Evolutionary conservation across 139 green algal genomes (phyloP), one percentile per base, ranked within the genome.

Genomic region (Chlamydomonas sp.): DNA sequence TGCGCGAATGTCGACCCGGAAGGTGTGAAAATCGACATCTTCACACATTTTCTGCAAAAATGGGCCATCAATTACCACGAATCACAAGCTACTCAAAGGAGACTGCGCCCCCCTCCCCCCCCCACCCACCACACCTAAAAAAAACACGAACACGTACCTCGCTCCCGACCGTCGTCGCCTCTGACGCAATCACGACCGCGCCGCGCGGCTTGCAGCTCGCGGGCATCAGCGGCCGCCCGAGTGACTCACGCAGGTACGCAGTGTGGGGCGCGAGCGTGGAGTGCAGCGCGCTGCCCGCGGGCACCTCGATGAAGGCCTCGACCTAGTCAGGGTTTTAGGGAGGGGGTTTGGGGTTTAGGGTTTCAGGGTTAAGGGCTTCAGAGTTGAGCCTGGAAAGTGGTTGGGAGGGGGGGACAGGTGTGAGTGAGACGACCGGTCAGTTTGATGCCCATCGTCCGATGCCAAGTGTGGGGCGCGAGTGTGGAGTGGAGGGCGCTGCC

Each of bases 291-390:
- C 31, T 29, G 48, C 28, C n/a, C 6, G 26, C 35, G 35, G 20
- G 22, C 0, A 50, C 35, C 48, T 58, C 48, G 35, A 88, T 82
- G 67, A 81, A 92, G 1, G 93, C 65, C 34, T 90, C 85, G 48
- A n/a, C n/a, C n/a, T n/a, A n/a, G n/a, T n/a, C n/a, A n/a, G n/a
- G n/a, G n/a, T n/a, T n/a, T n/a, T n/a, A n/a, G n/a, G n/a, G n/a
- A n/a, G n/a, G n/a, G n/a, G n/a, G n/a, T n/a, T n/a, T n/a, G n/a
- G n/a, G n/a, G n/a, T n/a, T n/a, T n/a, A n/a, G n/a, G n/a, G n/a
- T n/a, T n/a, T n/a, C n/a, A n/a, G n/a, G n/a, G n/a, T n/a, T n/a
- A n/a, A n/a, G n/a, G n/a, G n/a, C n/a, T n/a, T n/a, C n/a, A n/a
- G n/a, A n/a, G n/a, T n/a, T n/a, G n/a, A n/a, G n/a, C n/a, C n/a